phyloP scores from a whole-genome alignment of 164 flowering plant species.

The Vitis rupestris region DNA sequence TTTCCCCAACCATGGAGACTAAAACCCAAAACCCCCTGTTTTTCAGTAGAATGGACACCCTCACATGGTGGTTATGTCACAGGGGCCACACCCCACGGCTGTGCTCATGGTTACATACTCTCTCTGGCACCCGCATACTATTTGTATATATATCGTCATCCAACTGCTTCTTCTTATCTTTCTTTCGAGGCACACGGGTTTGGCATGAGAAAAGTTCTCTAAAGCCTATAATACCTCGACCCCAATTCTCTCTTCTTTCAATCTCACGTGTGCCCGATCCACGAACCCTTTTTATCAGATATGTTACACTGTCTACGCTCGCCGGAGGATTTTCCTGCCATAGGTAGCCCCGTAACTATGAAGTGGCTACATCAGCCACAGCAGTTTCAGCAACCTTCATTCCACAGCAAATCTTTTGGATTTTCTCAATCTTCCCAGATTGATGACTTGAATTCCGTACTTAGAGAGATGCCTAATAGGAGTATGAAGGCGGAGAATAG shows the following conservation, averaged over 20 bases:
- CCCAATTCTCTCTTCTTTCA: too few relatives aligned
- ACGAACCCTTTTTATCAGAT: too few relatives aligned
- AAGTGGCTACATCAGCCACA: conserved; percentile 9
- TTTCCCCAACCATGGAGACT: neutral
- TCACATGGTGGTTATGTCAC: conserved; percentile 10
- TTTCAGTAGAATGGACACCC: conserved; percentile 8
- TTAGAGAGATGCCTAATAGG: too few relatives aligned
- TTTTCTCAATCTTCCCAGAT: too few relatives aligned
- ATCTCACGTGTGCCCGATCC: too few relatives aligned
- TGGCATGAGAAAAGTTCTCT: too few relatives aligned
- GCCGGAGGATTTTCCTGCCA: neutral
- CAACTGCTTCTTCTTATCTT: too few relatives aligned
- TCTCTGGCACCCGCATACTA: neutral
- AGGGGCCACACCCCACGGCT: conserved; percentile 6
- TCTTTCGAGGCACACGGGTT: too few relatives aligned
- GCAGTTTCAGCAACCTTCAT: conserved; percentile 1
- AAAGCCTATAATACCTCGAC: too few relatives aligned
- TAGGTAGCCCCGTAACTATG: conserved; percentile 8
- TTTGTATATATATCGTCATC: too few relatives aligned
- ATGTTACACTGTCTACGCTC: neutral
- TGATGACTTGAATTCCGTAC: too few relatives aligned
- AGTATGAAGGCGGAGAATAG: neutral
- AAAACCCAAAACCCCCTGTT: neutral
- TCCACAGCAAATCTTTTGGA: conserved; percentile 1
- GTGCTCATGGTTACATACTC: neutral